A percentile compares a stretch with the other conserved stretches of the same genome.
Conservation (phyloP, 345 rosid species). For the Laguncularia racemosa region DNA sequence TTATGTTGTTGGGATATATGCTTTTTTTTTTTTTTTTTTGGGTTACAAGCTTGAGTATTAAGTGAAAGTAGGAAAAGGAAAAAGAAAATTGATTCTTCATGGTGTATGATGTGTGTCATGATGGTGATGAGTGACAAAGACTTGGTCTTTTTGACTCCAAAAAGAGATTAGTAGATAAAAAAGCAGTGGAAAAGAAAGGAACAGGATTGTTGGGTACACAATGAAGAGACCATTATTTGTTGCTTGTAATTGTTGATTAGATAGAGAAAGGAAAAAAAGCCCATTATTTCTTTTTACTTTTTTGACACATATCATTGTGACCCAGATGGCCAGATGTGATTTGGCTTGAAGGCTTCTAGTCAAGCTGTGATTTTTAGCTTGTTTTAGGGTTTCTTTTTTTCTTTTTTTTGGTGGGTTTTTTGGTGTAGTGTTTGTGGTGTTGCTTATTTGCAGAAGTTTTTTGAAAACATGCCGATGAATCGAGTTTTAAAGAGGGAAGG, state of each 20-base stretch:
- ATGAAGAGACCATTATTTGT: neutral
- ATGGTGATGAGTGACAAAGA: constrained; percentile 2
- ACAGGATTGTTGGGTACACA: neutral
- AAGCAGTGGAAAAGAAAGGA: constrained; percentile 2
- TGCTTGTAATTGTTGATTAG: no score
- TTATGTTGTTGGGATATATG: neutral
- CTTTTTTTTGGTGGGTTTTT: neutral
- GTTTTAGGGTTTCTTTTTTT: no score
- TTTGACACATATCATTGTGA: no score
- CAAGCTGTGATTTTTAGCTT: neutral
- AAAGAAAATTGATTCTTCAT: constrained; percentile 1
- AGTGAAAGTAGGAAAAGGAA: constrained; percentile 5
- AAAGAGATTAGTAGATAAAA: constrained; percentile 9
- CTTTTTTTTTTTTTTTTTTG: neutral
- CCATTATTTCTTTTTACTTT: no score
- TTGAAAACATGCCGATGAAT: constrained; percentile 13
- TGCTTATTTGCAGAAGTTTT: constrained; percentile 1
- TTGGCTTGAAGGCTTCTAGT: constrained; percentile 1
- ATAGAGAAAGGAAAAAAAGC: no score
- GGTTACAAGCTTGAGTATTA: constrained; percentile 13
- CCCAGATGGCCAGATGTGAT: constrained; percentile 2
- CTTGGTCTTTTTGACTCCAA: constrained; percentile 4
- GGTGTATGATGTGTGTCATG: constrained; percentile 8
- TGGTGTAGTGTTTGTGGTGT: constrained; percentile 1
- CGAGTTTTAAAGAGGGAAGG: constrained; percentile 12